Evolutionary conservation across 371 early-diverging fungal genomes (phyloP), one percentile per base, ranked within the genome.

Genomic region (Mortierella sp.): DNA sequence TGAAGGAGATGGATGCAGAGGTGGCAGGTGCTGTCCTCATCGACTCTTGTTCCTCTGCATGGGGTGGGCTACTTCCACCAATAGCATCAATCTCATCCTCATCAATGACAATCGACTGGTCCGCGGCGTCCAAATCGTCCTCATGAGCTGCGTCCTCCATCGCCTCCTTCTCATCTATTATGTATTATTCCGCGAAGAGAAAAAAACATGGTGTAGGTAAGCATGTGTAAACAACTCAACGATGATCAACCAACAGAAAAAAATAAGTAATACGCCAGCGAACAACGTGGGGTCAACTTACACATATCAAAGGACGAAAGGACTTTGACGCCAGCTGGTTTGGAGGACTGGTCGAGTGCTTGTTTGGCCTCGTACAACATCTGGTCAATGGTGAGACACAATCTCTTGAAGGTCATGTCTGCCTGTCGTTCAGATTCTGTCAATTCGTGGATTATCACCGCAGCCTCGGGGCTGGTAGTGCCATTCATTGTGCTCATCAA

Each of bases 231-330:
- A 65, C 38, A 38, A 18, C 2, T 38, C 8, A 35, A 14, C 38
- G 18, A 21, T 18, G 8, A 18, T 16, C 32, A 46, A 75, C 8
- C 14, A 16, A 14, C 44, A 41, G 16, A 48, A 56, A 41, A 58
- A 49, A n/a, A 70, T 21, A 70, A 32, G 41, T 6, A 4, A 4
- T 41, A 21, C 27, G 1, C n/a, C 35, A 29, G 12, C 12, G 11
- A 6, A 44, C 27, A 44, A n/a, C 14, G 12, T 44, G 24, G 27
- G 29, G 70, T n/a, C n/a, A 55, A 74, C 85, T 75, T 81, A 85
- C 85, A 71, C 82, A 85, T 81, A 49, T 85, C 85, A 54, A 79
- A 85, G 10, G 82, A 81, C 5, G 85, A 79, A n/a, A 85, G 68
- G 49, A 85, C 85, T 46, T 85, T 85, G 70, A 85, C 79, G n/a